These are phyloP conservation scores for Gynochthodes officinalis DNA, from an alignment of 257 asterid species.

Conservation along the genomic window DNA sequence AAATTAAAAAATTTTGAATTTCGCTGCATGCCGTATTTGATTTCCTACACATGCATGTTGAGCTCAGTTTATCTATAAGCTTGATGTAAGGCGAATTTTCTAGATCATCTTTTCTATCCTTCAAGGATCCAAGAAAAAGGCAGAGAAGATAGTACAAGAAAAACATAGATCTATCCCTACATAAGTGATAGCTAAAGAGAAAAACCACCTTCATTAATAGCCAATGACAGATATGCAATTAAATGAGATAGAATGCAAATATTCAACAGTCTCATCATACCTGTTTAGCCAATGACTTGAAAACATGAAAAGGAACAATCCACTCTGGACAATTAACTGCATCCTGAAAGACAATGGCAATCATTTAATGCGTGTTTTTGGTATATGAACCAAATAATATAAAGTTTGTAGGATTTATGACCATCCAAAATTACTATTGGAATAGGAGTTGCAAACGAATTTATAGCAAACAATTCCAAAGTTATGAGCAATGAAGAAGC, in stretches of 20 bases:
- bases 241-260: slow-evolving; percentile 5
- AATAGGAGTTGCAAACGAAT: no score
- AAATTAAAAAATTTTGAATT: no score
- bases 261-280: slow-evolving; percentile 27
- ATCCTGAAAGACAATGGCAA: slow-evolving; percentile 50
- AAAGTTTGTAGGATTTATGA: background rate
- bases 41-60: no score
- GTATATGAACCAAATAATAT: background rate
- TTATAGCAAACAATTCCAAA: background rate
- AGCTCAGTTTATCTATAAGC: background rate
- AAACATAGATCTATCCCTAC: no score
- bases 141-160: no score
- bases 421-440: background rate
- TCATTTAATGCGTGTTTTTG: background rate
- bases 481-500: background rate
- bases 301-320: slow-evolving; percentile 79
- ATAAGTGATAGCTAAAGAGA: background rate
- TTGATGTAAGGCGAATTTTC: background rate
- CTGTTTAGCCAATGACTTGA: slow-evolving; percentile 91
- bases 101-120: background rate
- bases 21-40: no score
- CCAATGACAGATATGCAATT: no score
- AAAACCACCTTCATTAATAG: background rate
- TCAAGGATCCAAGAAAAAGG: background rate
- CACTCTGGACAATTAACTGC: slow-evolving; percentile 98